A percentile compares a stretch with the other conserved stretches of the same genome.
phyloP scores from a whole-genome alignment of 1,284 basidiomycete genomes.

The Cronartium quercuum region DNA sequence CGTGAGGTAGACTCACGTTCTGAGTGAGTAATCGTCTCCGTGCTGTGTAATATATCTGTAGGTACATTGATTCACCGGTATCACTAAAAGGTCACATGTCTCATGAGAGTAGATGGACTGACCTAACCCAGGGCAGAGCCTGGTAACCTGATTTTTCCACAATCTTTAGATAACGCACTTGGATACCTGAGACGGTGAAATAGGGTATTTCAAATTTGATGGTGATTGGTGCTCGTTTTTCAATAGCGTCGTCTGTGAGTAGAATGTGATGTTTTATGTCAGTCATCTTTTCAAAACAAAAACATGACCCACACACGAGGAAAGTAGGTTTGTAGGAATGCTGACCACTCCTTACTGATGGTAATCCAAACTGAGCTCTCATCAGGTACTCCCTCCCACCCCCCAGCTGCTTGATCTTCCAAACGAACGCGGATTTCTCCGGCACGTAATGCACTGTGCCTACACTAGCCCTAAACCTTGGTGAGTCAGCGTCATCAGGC shows the following conservation, averaged over 20 bases:
- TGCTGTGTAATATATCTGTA: slow-evolving; percentile 32
- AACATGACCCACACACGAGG: no score
- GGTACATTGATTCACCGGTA: background rate
- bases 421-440: slow-evolving; percentile 91
- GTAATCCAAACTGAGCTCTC: slow-evolving; percentile 90
- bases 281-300: background rate
- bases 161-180: slow-evolving; percentile 93
- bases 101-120: slow-evolving; percentile 37
- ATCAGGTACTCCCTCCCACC: slow-evolving; percentile 89
- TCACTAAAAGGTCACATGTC: background rate
- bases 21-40: slow-evolving; percentile 27
- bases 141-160: slow-evolving; percentile 92
- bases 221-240: slow-evolving; percentile 86
- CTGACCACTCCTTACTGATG: slow-evolving; percentile 76
- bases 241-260: slow-evolving; percentile 61
- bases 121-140: slow-evolving; percentile 58
- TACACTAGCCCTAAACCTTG: slow-evolving; percentile 73
- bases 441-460: slow-evolving; percentile 90
- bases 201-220: slow-evolving; percentile 98
- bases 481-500: slow-evolving; percentile 95
- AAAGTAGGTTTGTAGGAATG: no score
- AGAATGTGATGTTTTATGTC: background rate
- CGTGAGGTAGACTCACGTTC: slow-evolving; percentile 12
- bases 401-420: slow-evolving; percentile 94
- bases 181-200: slow-evolving; percentile 86